Evolutionary conservation across 2,329 filamentous ascomycete species (phyloP), one percentile per base, ranked within the genome.

Genomic region (Cadophora sp.): DNA sequence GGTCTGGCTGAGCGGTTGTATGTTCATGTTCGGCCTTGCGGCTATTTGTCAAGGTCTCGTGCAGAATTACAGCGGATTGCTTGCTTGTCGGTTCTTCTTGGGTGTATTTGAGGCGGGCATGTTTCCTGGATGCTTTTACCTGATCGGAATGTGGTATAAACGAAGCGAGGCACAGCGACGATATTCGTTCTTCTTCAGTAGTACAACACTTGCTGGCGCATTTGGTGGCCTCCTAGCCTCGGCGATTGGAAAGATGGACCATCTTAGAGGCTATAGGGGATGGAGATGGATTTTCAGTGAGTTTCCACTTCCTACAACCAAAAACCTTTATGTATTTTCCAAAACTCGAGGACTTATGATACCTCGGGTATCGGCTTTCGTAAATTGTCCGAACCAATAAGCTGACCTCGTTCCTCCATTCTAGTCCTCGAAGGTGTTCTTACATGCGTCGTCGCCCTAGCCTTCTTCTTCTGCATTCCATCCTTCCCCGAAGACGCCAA

Each of bases 161-260:
- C 89, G 95, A 68, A 84, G 84, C 55, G 96, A 98, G 80, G 93
- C 94, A 1, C 95, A 98, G 80, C 93, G 93, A 76, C 89, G 96
- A 34, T 97, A 94, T 81, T 92, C 90, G 19, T 94, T 98, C 83
- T 98, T 98, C 84, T 98, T 98, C 83, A 90, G 87, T 76, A 92
- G 86, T 31, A 94, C 92, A 0, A 92, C 90, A 0, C 82, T 95
- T 3, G 92, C 92, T 0, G 92, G 92, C 37, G 92, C 93, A 0
- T 97, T 97, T 75, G 94, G 93, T 53, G 94, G 94, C 1, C 85
- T 97, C 0, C 84, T 97, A 4, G 94, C 94, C 0, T 91, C 89
- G 1, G 94, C 91, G 0, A 97, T 97, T 71, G 92, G 92, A n/a
- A 92, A 96, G 76, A 94, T 97, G 92, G 87, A 93, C 72, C 86